These are phyloP conservation scores for Penicillium nucicola DNA, from an alignment of 495 filamentous ascomycete genomes.

Conservation along the genomic window DNA sequence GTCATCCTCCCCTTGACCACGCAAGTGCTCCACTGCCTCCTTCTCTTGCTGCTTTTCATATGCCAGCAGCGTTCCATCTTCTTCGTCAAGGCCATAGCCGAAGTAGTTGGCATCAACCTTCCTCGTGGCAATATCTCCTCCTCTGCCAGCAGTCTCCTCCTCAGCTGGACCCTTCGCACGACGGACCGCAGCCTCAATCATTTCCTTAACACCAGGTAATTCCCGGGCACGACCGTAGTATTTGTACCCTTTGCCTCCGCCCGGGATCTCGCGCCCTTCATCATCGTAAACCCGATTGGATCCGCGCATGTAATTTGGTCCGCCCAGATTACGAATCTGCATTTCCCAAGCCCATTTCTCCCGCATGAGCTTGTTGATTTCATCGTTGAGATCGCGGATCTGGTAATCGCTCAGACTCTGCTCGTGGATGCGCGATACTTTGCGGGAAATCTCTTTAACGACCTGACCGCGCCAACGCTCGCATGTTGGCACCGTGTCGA, in stretches of 20 bases:
- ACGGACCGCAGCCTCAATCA: constrained; percentile 76
- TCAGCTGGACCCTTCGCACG: constrained; percentile 55
- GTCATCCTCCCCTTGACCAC: constrained; percentile 43
- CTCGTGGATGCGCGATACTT: constrained; percentile 94
- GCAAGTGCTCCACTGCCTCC: constrained; percentile 67
- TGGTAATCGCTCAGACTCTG: constrained; percentile 85
- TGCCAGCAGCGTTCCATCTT: constrained; percentile 77
- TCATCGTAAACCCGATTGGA: constrained; percentile 84
- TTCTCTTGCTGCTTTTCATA: constrained; percentile 85
- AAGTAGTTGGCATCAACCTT: constrained; percentile 94
- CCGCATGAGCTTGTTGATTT: constrained; percentile 98
- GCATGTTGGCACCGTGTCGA: constrained; percentile 79
- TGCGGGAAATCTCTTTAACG: constrained; percentile 94
- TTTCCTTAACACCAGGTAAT: constrained; percentile 91
- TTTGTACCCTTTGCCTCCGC: constrained; percentile 84
- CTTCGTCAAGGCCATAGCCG: constrained; percentile 90
- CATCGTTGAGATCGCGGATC: constrained; percentile 96
- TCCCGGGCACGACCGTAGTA: constrained; percentile 92
- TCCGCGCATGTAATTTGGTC: constrained; percentile 97
- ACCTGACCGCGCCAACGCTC: constrained; percentile 99
- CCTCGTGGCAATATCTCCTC: constrained; percentile 67
- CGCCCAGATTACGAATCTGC: constrained; percentile 89
- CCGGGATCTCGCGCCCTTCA: constrained; percentile 84
- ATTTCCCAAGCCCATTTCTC: constrained; percentile 99
- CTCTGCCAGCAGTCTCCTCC: constrained; percentile 58